A percentile compares a stretch with the other conserved stretches of the same genome.
These are phyloP conservation scores for Eutypella sp. DNA, from an alignment of 2,329 filamentous ascomycete species.

Conservation along the genomic window DNA sequence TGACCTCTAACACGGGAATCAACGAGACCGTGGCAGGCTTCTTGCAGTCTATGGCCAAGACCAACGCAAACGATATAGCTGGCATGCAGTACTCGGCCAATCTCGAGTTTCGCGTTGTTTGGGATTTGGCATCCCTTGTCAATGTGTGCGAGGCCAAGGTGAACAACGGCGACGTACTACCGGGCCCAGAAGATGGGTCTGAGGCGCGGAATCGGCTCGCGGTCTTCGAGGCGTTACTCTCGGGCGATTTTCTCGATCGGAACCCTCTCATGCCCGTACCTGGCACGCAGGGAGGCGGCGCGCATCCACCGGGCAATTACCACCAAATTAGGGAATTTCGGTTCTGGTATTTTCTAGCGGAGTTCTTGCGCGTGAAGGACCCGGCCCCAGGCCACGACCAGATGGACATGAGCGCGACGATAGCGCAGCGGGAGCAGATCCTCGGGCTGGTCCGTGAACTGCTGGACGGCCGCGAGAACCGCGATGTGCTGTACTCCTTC, in stretches of 20 bases:
- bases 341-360: conserved; percentile 78
- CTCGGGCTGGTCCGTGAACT: conserved; percentile 63
- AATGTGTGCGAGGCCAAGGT: conserved; percentile 34
- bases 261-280: conserved; percentile 53
- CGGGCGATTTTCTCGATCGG: conserved; percentile 58
- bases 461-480: conserved; percentile 76
- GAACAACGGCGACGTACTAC: conserved; percentile 31
- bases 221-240: conserved; percentile 72
- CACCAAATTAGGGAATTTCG: conserved; percentile 60
- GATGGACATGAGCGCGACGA: too few relatives aligned
- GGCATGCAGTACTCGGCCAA: conserved; percentile 50
- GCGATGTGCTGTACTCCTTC: conserved; percentile 86
- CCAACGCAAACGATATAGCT: conserved; percentile 44
- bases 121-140: conserved; percentile 51
- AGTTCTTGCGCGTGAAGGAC: conserved; percentile 61
- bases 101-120: conserved; percentile 55
- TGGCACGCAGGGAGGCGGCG: too few relatives aligned
- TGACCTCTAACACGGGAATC: conserved; percentile 50
- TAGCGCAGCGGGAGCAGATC: conserved; percentile 59
- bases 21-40: conserved; percentile 64
- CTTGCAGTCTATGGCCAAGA: conserved; percentile 48
- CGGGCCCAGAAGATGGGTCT: conserved; percentile 52
- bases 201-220: conserved; percentile 67
- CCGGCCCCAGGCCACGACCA: conserved; percentile 45
- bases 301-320: conserved; percentile 44